These are phyloP conservation scores for Quercus tomentella DNA, from an alignment of 331 rosid species.

Conservation along the genomic window DNA sequence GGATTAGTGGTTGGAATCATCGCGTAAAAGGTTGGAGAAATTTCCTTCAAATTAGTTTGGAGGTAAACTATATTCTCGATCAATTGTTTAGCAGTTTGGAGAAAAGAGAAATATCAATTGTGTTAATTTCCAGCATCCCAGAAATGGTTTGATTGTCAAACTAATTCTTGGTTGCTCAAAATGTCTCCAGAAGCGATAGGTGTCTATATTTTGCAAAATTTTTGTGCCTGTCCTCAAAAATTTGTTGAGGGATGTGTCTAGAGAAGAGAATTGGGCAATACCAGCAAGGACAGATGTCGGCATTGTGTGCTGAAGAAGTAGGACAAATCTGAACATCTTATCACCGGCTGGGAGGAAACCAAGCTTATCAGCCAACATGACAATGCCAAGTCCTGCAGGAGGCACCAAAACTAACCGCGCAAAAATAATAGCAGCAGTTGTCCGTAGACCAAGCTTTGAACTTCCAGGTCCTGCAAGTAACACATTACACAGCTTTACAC, in stretches of 20 bases:
- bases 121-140: neutral
- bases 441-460: conserved; percentile 82
- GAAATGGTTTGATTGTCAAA: neutral
- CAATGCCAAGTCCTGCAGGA: conserved; percentile 85
- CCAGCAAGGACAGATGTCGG: conserved; percentile 93
- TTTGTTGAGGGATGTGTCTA: neutral
- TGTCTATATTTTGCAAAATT: neutral
- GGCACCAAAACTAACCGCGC: conserved; percentile 80
- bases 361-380: conserved; percentile 84
- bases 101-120: neutral
- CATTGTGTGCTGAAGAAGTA: conserved; percentile 97
- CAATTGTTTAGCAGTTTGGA: neutral
- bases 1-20: too few species aligned
- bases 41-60: too few species aligned
- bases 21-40: too few species aligned
- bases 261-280: conserved; percentile 28
- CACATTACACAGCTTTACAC: conserved; percentile 2
- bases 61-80: too few species aligned
- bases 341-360: conserved; percentile 92
- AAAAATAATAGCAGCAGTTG: conserved; percentile 81
- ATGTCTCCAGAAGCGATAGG: neutral
- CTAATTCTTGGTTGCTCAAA: neutral
- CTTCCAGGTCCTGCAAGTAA: conserved; percentile 87
- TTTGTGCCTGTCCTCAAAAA: neutral
- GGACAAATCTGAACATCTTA: conserved; percentile 84